Evolutionary conservation across 768 basidiomycete genomes (phyloP).

Genomic region (Podaxis rugospora): DNA sequence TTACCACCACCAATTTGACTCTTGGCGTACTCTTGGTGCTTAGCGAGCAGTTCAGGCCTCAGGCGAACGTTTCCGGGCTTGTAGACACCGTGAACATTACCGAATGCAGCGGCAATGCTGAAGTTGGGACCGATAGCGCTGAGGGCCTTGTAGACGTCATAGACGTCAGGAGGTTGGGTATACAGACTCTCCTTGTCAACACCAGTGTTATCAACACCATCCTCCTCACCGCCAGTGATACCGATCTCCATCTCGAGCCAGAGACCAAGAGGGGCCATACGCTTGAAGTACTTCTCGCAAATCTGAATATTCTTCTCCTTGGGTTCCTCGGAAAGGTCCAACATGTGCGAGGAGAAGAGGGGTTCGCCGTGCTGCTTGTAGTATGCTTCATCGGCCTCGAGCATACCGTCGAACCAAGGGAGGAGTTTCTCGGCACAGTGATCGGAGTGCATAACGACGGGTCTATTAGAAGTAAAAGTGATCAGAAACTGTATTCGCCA

Average conservation of each 20-base stretch:
- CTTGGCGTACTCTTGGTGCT: constrained; percentile 80
- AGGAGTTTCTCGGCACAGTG: constrained; percentile 98
- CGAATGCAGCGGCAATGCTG: constrained; percentile 96
- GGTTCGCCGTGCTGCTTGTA: constrained; percentile 84
- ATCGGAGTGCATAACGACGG: constrained; percentile 96
- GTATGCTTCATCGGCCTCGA: constrained; percentile 91
- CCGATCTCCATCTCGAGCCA: constrained; percentile 99
- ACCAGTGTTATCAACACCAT: constrained; percentile 96
- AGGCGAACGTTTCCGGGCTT: constrained; percentile 97
- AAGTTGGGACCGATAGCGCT: constrained; percentile 86
- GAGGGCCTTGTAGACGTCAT: constrained; percentile 84
- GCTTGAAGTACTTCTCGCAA: constrained; percentile 92
- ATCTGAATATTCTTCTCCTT: constrained; percentile 93
- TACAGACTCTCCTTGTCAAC: constrained; percentile 94
- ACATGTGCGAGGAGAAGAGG: constrained; percentile 97
- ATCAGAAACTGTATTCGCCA: constrained; percentile 8
- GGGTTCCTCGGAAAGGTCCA: constrained; percentile 91
- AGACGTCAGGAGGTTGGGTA: constrained; percentile 97
- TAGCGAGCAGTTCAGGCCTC: constrained; percentile 84
- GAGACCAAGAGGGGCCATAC: constrained; percentile 85
- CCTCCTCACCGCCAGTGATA: constrained; percentile 99
- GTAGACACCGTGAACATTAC: constrained; percentile 99
- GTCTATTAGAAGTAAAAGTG: constrained; percentile 39
- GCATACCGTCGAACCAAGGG: constrained; percentile 99
- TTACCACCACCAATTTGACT: constrained; percentile 59